These are phyloP conservation scores for Apiotrichum laibachii DNA, from an alignment of 1,284 basidiomycete genomes.

Conservation along the genomic window DNA sequence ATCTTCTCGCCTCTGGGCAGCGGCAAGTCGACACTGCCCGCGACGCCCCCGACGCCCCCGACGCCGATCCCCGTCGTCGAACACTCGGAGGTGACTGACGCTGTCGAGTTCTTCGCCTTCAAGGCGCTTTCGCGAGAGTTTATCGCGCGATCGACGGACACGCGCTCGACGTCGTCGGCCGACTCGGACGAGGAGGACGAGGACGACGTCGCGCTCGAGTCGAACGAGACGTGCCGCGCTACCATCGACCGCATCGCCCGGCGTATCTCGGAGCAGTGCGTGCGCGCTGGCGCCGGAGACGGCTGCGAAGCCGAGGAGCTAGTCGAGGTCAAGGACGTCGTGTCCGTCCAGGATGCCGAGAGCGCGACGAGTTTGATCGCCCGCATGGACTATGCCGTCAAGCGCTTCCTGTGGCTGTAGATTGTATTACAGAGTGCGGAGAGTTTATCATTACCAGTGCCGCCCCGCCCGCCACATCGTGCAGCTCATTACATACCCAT, in stretches of 20 bases:
- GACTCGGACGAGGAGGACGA: slow-evolving; percentile 30
- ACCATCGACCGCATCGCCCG: slow-evolving; percentile 72
- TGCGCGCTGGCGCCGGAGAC: slow-evolving; percentile 56
- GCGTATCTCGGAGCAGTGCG: slow-evolving; percentile 65
- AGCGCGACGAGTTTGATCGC: slow-evolving; percentile 75
- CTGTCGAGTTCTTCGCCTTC: slow-evolving; percentile 51
- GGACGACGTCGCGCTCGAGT: slow-evolving; percentile 56
- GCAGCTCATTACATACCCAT: too few species aligned
- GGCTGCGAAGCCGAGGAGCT: slow-evolving; percentile 48
- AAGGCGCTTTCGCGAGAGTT: slow-evolving; percentile 53
- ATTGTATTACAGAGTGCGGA: neutral
- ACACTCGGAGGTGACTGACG: slow-evolving; percentile 20
- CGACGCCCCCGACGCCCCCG: neutral
- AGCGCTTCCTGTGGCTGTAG: slow-evolving; percentile 75
- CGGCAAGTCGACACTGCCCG: too few species aligned
- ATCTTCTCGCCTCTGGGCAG: neutral
- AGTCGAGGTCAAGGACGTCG: slow-evolving; percentile 67
- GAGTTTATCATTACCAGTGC: too few species aligned
- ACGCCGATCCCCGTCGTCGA: slow-evolving; percentile 14
- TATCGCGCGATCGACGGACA: slow-evolving; percentile 4
- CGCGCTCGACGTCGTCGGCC: neutral
- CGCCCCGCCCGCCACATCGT: too few species aligned
- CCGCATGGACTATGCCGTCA: slow-evolving; percentile 86
- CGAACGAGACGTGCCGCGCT: slow-evolving; percentile 68
- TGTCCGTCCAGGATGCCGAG: slow-evolving; percentile 73